Evolutionary conservation across 2,329 filamentous ascomycete genomes (phyloP), one percentile per base, ranked within the genome.

Genomic region (Thielaviopsis punctulata): DNA sequence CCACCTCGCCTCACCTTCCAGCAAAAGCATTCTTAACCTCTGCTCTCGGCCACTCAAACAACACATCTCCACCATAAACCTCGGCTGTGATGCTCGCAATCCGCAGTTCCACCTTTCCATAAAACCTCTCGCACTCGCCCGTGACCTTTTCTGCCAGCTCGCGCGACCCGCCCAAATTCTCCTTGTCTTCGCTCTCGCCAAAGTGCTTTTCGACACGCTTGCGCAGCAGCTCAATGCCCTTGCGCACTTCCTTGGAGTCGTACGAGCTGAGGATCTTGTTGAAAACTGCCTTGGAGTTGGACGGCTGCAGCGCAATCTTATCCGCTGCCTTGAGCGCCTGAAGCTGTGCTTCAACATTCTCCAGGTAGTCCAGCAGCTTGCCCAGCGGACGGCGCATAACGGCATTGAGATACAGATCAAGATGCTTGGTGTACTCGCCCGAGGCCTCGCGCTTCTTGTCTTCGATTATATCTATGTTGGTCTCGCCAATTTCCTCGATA

Each of bases 161-260:
- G 48, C 70, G 69, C 59, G 78, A 83, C 51, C 83, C 69, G 21
- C 70, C 76, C 52, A 80, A 78, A 57, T 89, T 84, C 59, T 93
- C 87, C 3, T 82, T 84, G 58, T 94, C 87, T 59, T 93, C 87
- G 4, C 82, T 84, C 59, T 94, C 87, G 44, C 87, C 87, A 71
- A 96, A 96, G 66, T 96, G 90, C 69, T 96, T 98, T 68, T 96
- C 90, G 1, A 96, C 86, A 48, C 90, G 78, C 69, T 94, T 95
- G 61, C 83, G 83, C 58, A 96, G 72, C 51, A 86, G 77, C 61
- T 95, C 87, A 59, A 95, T 83, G n/a, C 90, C 89, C 63, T 89
- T 88, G 57, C 84, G 78, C 44, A 95, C 77, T 66, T 95, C 88
- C 63, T 86, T 89, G 19, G 73, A 73, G 64, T 96, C 90, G 64